A percentile compares a stretch with the other conserved stretches of the same genome.
These are phyloP conservation scores for Sarocladium kiliense DNA, from an alignment of 2,329 filamentous ascomycete genomes.

Conservation along the genomic window DNA sequence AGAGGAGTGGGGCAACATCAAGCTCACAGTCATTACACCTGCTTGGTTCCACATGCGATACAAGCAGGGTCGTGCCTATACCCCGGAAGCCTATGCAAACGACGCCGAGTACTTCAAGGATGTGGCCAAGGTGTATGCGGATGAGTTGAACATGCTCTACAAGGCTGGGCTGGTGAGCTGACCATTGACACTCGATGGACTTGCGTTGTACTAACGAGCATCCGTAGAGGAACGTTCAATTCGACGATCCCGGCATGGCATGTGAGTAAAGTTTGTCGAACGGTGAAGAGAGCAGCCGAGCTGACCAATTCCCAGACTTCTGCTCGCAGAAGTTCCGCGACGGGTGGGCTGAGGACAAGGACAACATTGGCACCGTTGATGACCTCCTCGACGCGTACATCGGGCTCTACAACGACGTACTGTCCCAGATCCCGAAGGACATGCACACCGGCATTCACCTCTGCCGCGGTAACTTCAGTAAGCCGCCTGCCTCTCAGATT, in stretches of 20 bases:
- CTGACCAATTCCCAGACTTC: constrained; percentile 52
- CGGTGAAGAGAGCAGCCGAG: background rate
- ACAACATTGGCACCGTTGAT: constrained; percentile 62
- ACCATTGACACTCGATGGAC: too few species aligned
- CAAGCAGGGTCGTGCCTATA: constrained; percentile 20
- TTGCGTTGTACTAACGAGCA: too few species aligned
- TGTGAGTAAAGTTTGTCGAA: constrained; percentile 39
- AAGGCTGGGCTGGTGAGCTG: constrained; percentile 45
- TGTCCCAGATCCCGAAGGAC: constrained; percentile 58
- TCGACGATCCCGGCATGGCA: constrained; percentile 62
- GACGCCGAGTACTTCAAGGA: constrained; percentile 53
- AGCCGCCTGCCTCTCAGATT: too few species aligned
- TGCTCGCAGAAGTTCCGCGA: constrained; percentile 67
- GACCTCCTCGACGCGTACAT: constrained; percentile 73
- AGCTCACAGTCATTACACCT: constrained; percentile 50
- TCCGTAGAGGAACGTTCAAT: constrained; percentile 54
- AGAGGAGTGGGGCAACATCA: constrained; percentile 45
- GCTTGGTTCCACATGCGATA: constrained; percentile 30
- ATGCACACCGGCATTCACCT: constrained; percentile 75
- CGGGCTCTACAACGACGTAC: constrained; percentile 68
- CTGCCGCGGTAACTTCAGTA: constrained; percentile 61
- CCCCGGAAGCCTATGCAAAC: constrained; percentile 18
- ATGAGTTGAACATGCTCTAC: constrained; percentile 57
- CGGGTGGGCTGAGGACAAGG: constrained; percentile 62
- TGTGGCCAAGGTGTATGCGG: constrained; percentile 60